phyloP scores from a whole-genome alignment of 441 rosid genomes.

The Populus hybrid region DNA sequence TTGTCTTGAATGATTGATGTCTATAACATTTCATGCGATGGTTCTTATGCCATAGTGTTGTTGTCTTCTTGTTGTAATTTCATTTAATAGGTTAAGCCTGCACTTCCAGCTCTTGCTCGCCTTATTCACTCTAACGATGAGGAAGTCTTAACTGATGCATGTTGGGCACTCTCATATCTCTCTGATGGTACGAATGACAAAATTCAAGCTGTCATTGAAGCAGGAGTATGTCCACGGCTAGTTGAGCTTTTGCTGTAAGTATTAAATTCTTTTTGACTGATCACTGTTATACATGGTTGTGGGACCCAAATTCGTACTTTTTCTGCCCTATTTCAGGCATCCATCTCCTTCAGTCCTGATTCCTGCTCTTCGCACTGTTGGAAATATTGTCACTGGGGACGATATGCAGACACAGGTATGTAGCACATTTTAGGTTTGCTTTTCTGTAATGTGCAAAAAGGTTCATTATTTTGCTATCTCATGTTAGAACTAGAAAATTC shows the following conservation, averaged over 20 bases:
- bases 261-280: neutral
- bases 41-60: neutral
- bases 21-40: neutral
- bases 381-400: slow-evolving; percentile 87
- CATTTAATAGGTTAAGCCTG: slow-evolving; percentile 63
- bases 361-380: slow-evolving; percentile 86
- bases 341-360: slow-evolving; percentile 82
- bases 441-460: neutral
- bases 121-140: slow-evolving; percentile 77
- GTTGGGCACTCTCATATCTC: slow-evolving; percentile 90
- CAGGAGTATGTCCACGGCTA: slow-evolving; percentile 66
- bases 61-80: neutral
- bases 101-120: slow-evolving; percentile 66
- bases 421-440: neutral
- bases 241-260: slow-evolving; percentile 31
- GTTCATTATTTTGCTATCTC: too few species aligned
- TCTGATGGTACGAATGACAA: slow-evolving; percentile 91
- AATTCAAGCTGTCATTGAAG: slow-evolving; percentile 77
- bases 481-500: too few species aligned
- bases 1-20: neutral
- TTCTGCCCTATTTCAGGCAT: slow-evolving; percentile 40
- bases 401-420: slow-evolving; percentile 84
- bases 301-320: neutral
- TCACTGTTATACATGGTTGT: neutral
- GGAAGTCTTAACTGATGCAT: slow-evolving; percentile 87